phyloP scores from a whole-genome alignment of 176 grass and related monocot genomes.

The Triticum dicoccoides region DNA sequence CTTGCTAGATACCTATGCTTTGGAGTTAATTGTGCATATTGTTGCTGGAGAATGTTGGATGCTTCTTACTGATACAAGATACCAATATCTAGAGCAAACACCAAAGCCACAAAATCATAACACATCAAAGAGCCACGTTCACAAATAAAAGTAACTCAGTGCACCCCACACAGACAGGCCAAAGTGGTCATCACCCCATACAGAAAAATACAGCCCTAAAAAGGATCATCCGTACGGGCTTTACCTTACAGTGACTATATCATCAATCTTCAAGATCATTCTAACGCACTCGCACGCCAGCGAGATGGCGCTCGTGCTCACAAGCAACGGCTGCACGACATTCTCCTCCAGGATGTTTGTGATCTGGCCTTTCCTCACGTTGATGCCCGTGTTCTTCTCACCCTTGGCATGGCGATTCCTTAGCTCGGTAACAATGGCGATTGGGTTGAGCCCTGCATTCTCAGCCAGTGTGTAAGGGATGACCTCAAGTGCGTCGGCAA shows the following conservation, averaged over 20 bases:
- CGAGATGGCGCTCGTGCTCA: constrained; percentile 75
- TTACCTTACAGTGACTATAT: constrained; percentile 67
- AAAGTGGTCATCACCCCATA: neutral
- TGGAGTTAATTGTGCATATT: too few species aligned
- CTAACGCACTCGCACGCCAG: constrained; percentile 82
- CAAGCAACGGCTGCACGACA: constrained; percentile 73
- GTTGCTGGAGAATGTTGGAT: too few species aligned
- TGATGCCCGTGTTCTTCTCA: constrained; percentile 40
- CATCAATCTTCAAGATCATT: constrained; percentile 94
- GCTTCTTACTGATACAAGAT: too few species aligned
- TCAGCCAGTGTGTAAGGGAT: constrained; percentile 83
- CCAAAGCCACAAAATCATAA: neutral
- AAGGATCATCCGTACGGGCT: neutral
- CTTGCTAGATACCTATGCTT: too few species aligned
- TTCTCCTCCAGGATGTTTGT: constrained; percentile 92
- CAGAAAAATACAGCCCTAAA: neutral
- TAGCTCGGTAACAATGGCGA: constrained; percentile 75
- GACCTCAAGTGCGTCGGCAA: constrained; percentile 79
- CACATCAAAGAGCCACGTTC: neutral
- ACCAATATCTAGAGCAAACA: neutral
- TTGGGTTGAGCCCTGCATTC: constrained; percentile 83
- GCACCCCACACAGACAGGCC: neutral
- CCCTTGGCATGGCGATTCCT: constrained; percentile 76
- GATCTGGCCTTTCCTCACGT: constrained; percentile 35
- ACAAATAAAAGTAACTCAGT: constrained; percentile 17